Evolutionary conservation across 1,284 basidiomycete species (phyloP).

Genomic region (Inonotus hispidus): DNA sequence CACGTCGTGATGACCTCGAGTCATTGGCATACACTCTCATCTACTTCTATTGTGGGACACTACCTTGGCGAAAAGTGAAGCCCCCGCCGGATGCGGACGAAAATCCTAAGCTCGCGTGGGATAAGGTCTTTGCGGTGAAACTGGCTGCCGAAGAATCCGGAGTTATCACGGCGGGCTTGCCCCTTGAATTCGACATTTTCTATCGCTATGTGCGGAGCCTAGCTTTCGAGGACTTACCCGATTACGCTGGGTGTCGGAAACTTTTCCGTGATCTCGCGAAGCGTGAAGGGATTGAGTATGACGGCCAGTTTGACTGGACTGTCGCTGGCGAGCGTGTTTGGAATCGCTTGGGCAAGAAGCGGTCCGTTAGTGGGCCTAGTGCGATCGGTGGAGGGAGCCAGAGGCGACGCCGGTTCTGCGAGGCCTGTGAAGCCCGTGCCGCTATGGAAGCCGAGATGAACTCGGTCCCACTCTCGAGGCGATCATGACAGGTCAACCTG

Average conservation of each 20-base stretch:
- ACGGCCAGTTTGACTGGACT: conserved; percentile 47
- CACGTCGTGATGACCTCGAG: conserved; percentile 88
- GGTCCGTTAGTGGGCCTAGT: conserved; percentile 5
- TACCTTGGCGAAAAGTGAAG: conserved; percentile 87
- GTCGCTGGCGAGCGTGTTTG: conserved; percentile 18
- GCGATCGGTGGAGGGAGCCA: not conserved
- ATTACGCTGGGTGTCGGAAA: conserved; percentile 81
- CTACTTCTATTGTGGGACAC: conserved; percentile 85
- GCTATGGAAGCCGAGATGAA: conserved; percentile 8
- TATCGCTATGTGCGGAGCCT: conserved; percentile 83
- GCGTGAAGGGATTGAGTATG: conserved; percentile 49
- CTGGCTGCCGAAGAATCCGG: conserved; percentile 53
- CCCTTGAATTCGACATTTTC: conserved; percentile 84
- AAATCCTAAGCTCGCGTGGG: conserved; percentile 44
- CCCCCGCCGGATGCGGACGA: conserved; percentile 40
- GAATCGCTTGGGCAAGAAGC: conserved; percentile 1
- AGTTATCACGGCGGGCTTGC: conserved; percentile 74
- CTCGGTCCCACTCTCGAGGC: conserved; percentile 10
- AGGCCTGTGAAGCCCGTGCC: conserved; percentile 18
- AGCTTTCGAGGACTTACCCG: conserved; percentile 86
- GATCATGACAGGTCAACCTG: not conserved
- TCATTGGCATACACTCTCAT: conserved; percentile 90
- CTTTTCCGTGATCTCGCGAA: conserved; percentile 67
- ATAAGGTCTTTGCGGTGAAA: conserved; percentile 66
- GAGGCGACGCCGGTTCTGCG: conserved; percentile 14